Evolutionary conservation across 495 filamentous ascomycete species (phyloP).

Genomic region (Friedmanniomyces simplex): DNA sequence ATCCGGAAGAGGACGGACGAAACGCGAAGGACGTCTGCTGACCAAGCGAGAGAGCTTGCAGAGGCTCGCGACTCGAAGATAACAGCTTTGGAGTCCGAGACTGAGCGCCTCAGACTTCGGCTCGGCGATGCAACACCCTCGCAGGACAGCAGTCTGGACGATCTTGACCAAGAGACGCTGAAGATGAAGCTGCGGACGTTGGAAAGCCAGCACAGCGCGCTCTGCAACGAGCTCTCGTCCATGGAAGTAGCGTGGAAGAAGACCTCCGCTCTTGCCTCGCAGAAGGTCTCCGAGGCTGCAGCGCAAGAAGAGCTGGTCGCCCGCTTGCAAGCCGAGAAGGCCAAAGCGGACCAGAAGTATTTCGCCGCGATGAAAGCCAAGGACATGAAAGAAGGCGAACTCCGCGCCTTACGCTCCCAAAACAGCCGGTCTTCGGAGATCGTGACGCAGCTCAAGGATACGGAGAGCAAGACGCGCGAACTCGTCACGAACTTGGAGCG

Average conservation of each 20-base stretch:
- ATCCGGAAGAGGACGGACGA: conserved; percentile 69
- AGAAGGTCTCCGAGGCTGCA: conserved; percentile 68
- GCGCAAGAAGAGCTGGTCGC: conserved; percentile 69
- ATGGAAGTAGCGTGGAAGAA: conserved; percentile 84
- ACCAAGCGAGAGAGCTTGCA: conserved; percentile 68
- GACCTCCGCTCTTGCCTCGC: conserved; percentile 66
- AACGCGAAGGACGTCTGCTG: conserved; percentile 54
- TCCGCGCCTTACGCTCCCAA: conserved; percentile 64
- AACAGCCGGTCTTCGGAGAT: conserved; percentile 88
- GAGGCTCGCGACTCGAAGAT: conserved; percentile 67
- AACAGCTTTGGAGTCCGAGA: conserved; percentile 65
- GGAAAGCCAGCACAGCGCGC: conserved; percentile 66
- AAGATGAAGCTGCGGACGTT: conserved; percentile 59
- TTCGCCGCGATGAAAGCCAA: conserved; percentile 90
- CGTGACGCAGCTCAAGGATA: conserved; percentile 82
- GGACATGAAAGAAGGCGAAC: conserved; percentile 67
- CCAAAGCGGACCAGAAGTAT: conserved; percentile 95
- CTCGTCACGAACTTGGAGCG: conserved; percentile 81
- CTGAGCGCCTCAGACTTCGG: conserved; percentile 55
- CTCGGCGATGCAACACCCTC: conserved; percentile 37
- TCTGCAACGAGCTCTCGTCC: conserved; percentile 75
- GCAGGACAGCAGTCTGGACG: conserved; percentile 39
- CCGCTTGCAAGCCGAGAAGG: conserved; percentile 72
- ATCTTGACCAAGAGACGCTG: conserved; percentile 55
- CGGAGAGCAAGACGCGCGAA: conserved; percentile 50